These are phyloP conservation scores for Nitzschia sp. DNA, from an alignment of 108 stramenopile species.

Conservation along the genomic window DNA sequence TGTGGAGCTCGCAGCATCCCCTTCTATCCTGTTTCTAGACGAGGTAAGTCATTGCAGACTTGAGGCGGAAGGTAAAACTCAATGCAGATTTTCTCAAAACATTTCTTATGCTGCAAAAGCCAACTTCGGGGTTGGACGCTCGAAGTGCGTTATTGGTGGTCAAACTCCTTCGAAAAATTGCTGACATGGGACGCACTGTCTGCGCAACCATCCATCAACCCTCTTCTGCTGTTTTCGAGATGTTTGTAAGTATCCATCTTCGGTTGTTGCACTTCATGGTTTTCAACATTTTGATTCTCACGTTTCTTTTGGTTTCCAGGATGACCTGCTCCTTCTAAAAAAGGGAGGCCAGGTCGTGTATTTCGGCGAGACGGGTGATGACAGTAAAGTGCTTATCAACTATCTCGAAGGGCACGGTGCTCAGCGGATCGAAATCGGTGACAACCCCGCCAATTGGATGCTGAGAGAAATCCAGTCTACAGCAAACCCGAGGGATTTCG, in stretches of 20 bases:
- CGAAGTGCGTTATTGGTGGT: conserved; percentile 68
- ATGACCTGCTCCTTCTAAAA: conserved; percentile 36
- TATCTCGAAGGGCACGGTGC: conserved; percentile 69
- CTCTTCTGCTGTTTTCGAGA: conserved; percentile 66
- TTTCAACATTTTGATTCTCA: no score
- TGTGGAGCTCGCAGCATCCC: conserved; percentile 72
- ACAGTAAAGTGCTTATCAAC: conserved; percentile 45
- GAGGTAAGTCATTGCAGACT: conserved; percentile 39
- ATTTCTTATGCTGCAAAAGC: conserved; percentile 17
- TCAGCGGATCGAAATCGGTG: conserved; percentile 53
- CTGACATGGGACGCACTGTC: conserved; percentile 59
- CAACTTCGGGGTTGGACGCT: conserved; percentile 73
- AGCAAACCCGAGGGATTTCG: conserved; percentile 36
- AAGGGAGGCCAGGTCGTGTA: conserved; percentile 56
- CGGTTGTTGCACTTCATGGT: no score
- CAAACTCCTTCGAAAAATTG: conserved; percentile 58
- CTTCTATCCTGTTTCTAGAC: conserved; percentile 72
- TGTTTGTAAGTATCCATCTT: conserved; percentile 33
- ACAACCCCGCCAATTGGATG: conserved; percentile 81
- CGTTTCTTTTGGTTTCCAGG: conserved; percentile 19
- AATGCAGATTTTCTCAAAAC: background rate
- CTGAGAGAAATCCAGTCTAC: conserved; percentile 36
- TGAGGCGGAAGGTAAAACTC: no score
- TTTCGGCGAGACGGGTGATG: conserved; percentile 64
- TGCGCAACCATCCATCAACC: conserved; percentile 71